A percentile compares a stretch with the other conserved stretches of the same genome.
Evolutionary conservation across 2,329 filamentous ascomycete species (phyloP).

Genomic region (Dothistroma pini): DNA sequence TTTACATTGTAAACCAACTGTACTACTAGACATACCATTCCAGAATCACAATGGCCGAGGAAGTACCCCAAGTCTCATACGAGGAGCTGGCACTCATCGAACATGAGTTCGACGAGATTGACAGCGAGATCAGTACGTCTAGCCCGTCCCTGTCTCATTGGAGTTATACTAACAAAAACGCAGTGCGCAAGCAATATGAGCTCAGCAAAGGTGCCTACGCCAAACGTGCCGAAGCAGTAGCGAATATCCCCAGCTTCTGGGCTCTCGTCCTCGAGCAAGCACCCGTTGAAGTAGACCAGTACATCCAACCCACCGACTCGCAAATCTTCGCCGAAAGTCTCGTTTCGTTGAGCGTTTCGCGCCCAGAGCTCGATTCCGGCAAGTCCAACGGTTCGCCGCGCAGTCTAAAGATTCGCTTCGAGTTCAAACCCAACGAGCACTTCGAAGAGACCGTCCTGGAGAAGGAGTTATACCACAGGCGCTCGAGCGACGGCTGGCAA

Average conservation of each 20-base stretch:
- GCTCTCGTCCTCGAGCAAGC: constrained; percentile 86
- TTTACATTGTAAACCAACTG: not conserved
- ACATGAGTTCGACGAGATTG: constrained; percentile 76
- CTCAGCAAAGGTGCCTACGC: constrained; percentile 69
- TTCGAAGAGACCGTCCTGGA: constrained; percentile 75
- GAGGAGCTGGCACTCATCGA: constrained; percentile 77
- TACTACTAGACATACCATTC: not conserved
- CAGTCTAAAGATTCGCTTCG: constrained; percentile 71
- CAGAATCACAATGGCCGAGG: constrained; percentile 14
- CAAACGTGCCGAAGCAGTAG: constrained; percentile 67
- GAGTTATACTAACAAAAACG: constrained; percentile 7
- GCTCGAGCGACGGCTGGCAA: constrained; percentile 62
- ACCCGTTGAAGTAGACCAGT: constrained; percentile 80
- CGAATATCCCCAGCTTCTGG: constrained; percentile 86
- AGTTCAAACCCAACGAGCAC: constrained; percentile 76
- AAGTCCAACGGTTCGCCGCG: constrained; percentile 59
- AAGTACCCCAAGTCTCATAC: constrained; percentile 53
- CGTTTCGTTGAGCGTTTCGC: constrained; percentile 65
- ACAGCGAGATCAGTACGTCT: constrained; percentile 74
- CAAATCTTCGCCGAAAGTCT: constrained; percentile 67
- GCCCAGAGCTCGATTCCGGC: constrained; percentile 67
- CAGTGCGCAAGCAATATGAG: constrained; percentile 53
- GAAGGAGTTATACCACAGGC: constrained; percentile 89
- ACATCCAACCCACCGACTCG: constrained; percentile 77
- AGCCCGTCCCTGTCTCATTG: not conserved